phyloP scores from a whole-genome alignment of 1,139 yeast species.

The Candida frijolesensis region DNA sequence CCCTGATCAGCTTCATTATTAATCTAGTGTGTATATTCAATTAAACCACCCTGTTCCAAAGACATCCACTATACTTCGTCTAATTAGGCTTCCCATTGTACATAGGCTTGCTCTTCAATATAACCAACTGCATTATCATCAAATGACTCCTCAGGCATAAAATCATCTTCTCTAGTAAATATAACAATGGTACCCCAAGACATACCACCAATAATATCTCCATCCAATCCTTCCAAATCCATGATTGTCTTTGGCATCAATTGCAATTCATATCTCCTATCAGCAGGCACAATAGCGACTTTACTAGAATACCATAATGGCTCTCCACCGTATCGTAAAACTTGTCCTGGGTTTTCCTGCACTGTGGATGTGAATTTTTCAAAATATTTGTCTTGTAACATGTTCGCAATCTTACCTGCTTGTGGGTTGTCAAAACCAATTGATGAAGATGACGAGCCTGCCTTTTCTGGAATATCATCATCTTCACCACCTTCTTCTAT shows the following conservation, averaged over 20 bases:
- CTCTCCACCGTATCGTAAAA: slow-evolving; percentile 76
- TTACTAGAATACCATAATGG: slow-evolving; percentile 75
- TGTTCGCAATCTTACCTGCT: slow-evolving; percentile 46
- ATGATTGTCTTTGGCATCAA: slow-evolving; percentile 92
- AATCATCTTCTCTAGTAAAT: slow-evolving; percentile 78
- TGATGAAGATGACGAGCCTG: slow-evolving; percentile 20
- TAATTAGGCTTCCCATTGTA: slow-evolving; percentile 76
- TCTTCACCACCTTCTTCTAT: slow-evolving; percentile 41
- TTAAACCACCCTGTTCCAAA: too few relatives aligned
- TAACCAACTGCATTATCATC: slow-evolving; percentile 73
- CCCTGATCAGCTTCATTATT: too few relatives aligned
- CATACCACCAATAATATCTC: slow-evolving; percentile 71
- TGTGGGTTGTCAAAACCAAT: slow-evolving; percentile 30
- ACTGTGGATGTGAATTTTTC: slow-evolving; percentile 75
- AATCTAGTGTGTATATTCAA: too few relatives aligned
- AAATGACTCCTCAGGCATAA: slow-evolving; percentile 56
- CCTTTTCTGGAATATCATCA: slow-evolving; percentile 2
- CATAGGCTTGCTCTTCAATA: slow-evolving; percentile 88
- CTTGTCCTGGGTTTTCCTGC: slow-evolving; percentile 82
- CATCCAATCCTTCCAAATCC: slow-evolving; percentile 60
- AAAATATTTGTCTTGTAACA: slow-evolving; percentile 76
- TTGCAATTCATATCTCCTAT: slow-evolving; percentile 71
- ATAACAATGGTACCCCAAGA: slow-evolving; percentile 96
- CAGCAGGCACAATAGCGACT: slow-evolving; percentile 45
- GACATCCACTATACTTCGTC: too few relatives aligned